Conservation (phyloP, 768 basidiomycete species). For the Collybiopsis confluens region DNA sequence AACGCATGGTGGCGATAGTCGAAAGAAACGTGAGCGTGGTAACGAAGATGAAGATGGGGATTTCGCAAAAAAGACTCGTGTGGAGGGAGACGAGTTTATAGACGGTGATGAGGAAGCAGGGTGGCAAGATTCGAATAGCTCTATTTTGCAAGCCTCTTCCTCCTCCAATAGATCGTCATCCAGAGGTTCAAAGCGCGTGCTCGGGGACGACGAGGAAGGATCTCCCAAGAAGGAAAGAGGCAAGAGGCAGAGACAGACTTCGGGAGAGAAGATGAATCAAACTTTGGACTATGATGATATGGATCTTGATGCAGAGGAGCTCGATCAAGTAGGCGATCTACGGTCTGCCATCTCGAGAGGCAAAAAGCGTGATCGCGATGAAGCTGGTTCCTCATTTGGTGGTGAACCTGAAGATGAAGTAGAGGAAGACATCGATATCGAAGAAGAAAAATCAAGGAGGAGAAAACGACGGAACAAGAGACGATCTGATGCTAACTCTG, state of each 20-base stretch:
- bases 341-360: constrained; percentile 37
- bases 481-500: constrained; percentile 37
- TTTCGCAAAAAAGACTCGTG: constrained; percentile 48
- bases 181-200: constrained; percentile 47
- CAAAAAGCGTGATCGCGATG: constrained; percentile 73
- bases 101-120: constrained; percentile 47
- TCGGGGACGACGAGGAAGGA: constrained; percentile 41
- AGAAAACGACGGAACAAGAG: constrained; percentile 51
- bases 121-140: constrained; percentile 18
- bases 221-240: constrained; percentile 36
- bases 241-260: constrained; percentile 55
- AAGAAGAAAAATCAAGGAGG: constrained; percentile 37
- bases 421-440: constrained; percentile 34
- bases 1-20: constrained; percentile 13
- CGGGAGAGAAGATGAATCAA: constrained; percentile 34
- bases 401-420: constrained; percentile 48
- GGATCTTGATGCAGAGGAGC: constrained; percentile 20
- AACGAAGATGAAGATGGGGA: constrained; percentile 40
- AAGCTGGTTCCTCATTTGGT: constrained; percentile 69
- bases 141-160: neutral
- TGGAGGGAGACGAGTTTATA: constrained; percentile 44
- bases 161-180: too few species aligned
- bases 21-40: constrained; percentile 37
- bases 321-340: constrained; percentile 38
- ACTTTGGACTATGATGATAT: constrained; percentile 35